phyloP scores from a whole-genome alignment of 2,329 filamentous ascomycete genomes.

The Keithomyces neogunnii region DNA sequence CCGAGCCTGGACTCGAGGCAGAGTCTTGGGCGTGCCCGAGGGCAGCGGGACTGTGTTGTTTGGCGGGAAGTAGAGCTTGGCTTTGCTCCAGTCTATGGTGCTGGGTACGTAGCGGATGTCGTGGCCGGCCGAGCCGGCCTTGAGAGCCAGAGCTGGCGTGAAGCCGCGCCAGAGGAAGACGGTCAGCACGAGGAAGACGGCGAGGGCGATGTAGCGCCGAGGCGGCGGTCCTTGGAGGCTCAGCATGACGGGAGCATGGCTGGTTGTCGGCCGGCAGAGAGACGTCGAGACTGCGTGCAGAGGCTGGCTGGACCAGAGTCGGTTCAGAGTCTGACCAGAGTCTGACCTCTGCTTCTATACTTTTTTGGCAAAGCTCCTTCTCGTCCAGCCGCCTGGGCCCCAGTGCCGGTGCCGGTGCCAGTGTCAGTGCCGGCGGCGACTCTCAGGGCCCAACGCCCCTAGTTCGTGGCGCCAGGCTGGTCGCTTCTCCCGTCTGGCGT shows the following conservation, averaged over 20 bases:
- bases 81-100: conserved; percentile 30
- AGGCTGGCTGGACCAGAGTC: no score
- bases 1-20: conserved; percentile 35
- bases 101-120: conserved; percentile 24
- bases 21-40: conserved; percentile 20
- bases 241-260: conserved; percentile 16
- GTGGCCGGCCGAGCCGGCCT: conserved; percentile 9
- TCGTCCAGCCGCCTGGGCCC: no score
- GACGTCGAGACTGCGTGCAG: no score
- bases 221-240: conserved; percentile 20
- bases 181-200: conserved; percentile 18
- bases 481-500: no score
- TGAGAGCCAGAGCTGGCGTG: conserved; percentile 11
- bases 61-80: conserved; percentile 23
- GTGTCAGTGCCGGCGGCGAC: no score
- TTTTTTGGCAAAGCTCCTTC: no score
- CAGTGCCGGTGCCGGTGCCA: no score
- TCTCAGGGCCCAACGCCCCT: no score
- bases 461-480: no score
- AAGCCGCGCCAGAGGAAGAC: conserved; percentile 20
- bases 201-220: conserved; percentile 24
- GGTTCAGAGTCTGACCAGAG: no score
- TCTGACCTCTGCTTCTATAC: no score
- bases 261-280: not conserved
- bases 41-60: conserved; percentile 25